These are phyloP conservation scores for Myxozyma vanderwaltii DNA, from an alignment of 805 yeast species.

Conservation along the genomic window DNA sequence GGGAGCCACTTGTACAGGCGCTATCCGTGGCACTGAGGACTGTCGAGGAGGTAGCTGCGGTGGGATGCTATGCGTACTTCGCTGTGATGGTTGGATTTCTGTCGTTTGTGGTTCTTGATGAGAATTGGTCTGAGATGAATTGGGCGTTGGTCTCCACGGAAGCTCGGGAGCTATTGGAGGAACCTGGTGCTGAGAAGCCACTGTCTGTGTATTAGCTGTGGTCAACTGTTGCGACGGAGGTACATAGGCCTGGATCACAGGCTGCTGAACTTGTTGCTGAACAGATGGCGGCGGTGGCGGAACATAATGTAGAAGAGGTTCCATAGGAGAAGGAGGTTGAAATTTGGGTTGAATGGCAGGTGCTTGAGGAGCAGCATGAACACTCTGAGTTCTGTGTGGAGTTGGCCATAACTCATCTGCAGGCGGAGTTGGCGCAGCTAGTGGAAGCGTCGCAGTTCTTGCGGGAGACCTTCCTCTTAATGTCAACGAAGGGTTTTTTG, in stretches of 20 bases:
- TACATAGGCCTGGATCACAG: not conserved
- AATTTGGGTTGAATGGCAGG: not conserved
- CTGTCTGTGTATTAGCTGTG: not conserved
- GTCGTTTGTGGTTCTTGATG: not conserved
- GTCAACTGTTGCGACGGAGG: not conserved
- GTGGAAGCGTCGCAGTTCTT: not conserved
- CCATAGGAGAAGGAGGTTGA: not conserved
- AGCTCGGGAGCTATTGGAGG: not conserved
- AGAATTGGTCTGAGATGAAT: not conserved
- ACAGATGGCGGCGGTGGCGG: constrained; percentile 1
- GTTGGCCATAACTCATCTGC: not conserved
- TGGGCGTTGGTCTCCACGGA: constrained; percentile 3
- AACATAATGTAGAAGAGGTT: not conserved
- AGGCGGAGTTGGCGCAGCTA: not conserved
- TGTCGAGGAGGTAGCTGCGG: constrained; percentile 11
- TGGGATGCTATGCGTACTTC: not conserved
- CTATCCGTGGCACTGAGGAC: not conserved
- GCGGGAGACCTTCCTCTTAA: not conserved
- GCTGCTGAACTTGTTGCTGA: not conserved
- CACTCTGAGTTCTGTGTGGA: not conserved
- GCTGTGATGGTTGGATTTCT: not conserved
- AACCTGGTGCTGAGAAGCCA: no score
- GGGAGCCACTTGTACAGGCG: not conserved
- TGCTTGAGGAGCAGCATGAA: constrained; percentile 1
- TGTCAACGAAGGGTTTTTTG: not conserved